Conservation (phyloP, 2,329 filamentous ascomycete genomes). For the Fusarium sterilihyphosum region DNA sequence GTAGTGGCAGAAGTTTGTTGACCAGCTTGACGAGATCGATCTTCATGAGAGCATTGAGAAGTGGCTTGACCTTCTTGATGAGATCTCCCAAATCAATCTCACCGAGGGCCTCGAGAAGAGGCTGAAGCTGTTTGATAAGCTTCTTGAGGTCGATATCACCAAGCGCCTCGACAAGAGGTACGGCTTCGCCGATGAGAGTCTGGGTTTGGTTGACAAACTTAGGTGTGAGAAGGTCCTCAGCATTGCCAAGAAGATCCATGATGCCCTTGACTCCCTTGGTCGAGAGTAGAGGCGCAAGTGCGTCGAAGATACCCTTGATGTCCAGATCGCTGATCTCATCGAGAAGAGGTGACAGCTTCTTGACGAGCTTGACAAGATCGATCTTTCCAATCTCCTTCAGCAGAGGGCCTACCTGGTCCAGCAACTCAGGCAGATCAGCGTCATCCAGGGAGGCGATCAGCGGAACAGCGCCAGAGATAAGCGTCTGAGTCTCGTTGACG, state of each 20-base stretch:
- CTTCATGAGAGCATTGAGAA: conserved; percentile 44
- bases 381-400: conserved; percentile 46
- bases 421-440: conserved; percentile 40
- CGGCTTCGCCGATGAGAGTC: conserved; percentile 48
- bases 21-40: conserved; percentile 46
- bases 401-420: conserved; percentile 45
- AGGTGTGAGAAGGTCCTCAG: conserved; percentile 46
- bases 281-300: conserved; percentile 48
- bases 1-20: conserved; percentile 45
- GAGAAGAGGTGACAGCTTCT: conserved; percentile 45
- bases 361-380: conserved; percentile 43
- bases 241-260: conserved; percentile 48
- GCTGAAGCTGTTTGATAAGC: conserved; percentile 45
- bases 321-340: conserved; percentile 46
- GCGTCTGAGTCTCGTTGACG: conserved; percentile 42
- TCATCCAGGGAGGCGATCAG: conserved; percentile 35
- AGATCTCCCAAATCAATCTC: conserved; percentile 49
- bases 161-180: conserved; percentile 50
- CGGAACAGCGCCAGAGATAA: conserved; percentile 44
- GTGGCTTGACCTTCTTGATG: conserved; percentile 44
- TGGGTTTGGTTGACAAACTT: conserved; percentile 47
- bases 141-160: conserved; percentile 48
- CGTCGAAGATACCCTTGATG: conserved; percentile 46
- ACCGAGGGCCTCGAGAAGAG: conserved; percentile 47
- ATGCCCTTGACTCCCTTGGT: conserved; percentile 47